These are phyloP conservation scores for Russula ochroleuca DNA, from an alignment of 768 basidiomycete species.

Conservation along the genomic window DNA sequence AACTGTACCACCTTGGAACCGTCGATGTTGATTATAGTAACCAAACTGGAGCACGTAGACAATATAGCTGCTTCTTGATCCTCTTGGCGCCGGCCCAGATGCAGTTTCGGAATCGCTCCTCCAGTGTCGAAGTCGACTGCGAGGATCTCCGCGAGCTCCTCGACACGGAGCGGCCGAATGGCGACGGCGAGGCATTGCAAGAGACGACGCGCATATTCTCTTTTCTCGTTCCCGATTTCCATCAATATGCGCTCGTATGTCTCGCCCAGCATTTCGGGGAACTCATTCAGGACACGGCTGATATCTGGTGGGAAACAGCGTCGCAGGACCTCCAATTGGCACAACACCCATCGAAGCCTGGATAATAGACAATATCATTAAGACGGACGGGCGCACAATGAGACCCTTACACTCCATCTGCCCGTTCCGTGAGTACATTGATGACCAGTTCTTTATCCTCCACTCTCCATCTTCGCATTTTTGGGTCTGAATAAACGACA, in stretches of 20 bases:
- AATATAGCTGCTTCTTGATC: background rate
- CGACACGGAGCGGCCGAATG: slow-evolving; percentile 1
- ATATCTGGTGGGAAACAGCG: background rate
- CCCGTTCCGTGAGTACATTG: background rate
- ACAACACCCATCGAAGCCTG: slow-evolving; percentile 8
- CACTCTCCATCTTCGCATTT: background rate
- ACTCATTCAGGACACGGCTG: background rate
- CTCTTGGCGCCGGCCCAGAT: background rate
- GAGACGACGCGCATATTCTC: background rate
- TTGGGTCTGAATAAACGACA: background rate
- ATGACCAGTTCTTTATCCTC: background rate
- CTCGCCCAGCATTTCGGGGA: background rate
- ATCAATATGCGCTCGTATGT: slow-evolving; percentile 5
- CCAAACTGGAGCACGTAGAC: background rate
- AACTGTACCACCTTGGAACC: background rate
- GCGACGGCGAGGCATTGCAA: slow-evolving; percentile 3
- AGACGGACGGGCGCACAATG: background rate
- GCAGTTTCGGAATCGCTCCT: background rate
- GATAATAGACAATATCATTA: background rate
- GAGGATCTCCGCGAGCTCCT: slow-evolving; percentile 4
- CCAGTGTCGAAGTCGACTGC: background rate
- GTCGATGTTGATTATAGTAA: background rate
- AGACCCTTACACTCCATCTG: slow-evolving; percentile 1
- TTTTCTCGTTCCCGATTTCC: background rate
- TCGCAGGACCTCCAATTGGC: background rate